phyloP scores from a whole-genome alignment of 768 basidiomycete genomes.

The Rhodotorula paludigena region DNA sequence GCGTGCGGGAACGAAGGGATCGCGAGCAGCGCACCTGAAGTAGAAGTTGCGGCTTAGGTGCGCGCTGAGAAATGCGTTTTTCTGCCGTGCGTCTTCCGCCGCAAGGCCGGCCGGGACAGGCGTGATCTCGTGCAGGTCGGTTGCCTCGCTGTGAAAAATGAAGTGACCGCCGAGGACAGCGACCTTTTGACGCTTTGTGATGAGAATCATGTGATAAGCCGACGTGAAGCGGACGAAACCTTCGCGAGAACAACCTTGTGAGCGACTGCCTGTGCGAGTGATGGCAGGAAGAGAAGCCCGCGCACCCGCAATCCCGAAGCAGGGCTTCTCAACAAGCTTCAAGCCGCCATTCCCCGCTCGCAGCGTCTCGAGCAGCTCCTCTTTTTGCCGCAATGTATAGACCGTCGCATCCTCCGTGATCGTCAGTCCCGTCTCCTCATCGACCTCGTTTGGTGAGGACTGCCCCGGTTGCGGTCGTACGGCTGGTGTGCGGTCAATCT shows the following conservation, averaged over 20 bases:
- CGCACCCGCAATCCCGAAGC: conserved; percentile 43
- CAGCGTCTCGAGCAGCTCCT: conserved; percentile 83
- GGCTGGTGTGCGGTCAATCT: conserved; percentile 63
- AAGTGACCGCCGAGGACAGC: conserved; percentile 93
- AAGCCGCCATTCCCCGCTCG: conserved; percentile 95
- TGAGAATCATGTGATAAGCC: conserved; percentile 90
- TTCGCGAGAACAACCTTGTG: conserved; percentile 43
- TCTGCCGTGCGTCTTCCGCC: conserved; percentile 52
- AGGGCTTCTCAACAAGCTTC: conserved; percentile 60
- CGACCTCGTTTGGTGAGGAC: not conserved
- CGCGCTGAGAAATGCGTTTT: conserved; percentile 89
- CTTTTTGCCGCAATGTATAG: conserved; percentile 86
- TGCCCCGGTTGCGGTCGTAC: not conserved
- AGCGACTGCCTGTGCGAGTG: not conserved
- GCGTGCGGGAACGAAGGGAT: not conserved
- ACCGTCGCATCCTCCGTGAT: conserved; percentile 77
- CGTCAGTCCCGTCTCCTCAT: conserved; percentile 15
- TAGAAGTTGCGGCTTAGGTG: conserved; percentile 99
- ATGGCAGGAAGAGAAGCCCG: conserved; percentile 47
- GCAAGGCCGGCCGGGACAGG: not conserved
- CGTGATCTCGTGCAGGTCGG: conserved; percentile 68
- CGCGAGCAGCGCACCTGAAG: conserved; percentile 64
- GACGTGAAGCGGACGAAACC: conserved; percentile 92
- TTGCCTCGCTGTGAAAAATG: conserved; percentile 89
- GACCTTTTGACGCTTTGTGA: conserved; percentile 84